phyloP scores from a whole-genome alignment of 2,329 filamentous ascomycete species.

The Seiridium cupressi region DNA sequence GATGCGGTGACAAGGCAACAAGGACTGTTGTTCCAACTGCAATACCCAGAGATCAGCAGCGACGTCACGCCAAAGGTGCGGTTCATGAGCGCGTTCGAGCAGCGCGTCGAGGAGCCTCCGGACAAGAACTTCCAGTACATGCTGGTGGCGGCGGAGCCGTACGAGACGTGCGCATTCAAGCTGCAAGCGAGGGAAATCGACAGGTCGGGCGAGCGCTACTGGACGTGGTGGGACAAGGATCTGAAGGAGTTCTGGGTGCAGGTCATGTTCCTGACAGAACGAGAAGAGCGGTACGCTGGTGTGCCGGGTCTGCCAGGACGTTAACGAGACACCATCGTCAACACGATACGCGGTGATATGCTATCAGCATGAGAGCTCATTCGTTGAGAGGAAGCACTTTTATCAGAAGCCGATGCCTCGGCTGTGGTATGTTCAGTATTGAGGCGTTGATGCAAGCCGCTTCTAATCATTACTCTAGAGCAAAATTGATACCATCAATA shows the following conservation, averaged over 20 bases:
- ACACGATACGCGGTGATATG: no score
- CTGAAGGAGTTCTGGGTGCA: slow-evolving; percentile 97
- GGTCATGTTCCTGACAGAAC: slow-evolving; percentile 97
- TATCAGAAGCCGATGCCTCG: no score
- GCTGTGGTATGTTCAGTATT: no score
- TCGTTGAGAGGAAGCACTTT: no score
- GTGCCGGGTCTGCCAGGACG: slow-evolving; percentile 58
- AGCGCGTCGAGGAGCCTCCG: slow-evolving; percentile 86
- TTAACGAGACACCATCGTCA: neutral
- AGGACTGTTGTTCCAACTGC: slow-evolving; percentile 91
- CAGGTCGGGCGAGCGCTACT: slow-evolving; percentile 81
- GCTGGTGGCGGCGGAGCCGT: slow-evolving; percentile 91
- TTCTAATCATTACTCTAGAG: no score
- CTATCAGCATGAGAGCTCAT: no score
- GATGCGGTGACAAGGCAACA: slow-evolving; percentile 87
- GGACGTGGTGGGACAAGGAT: slow-evolving; percentile 93
- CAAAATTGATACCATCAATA: no score
- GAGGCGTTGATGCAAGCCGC: no score
- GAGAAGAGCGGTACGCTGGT: slow-evolving; percentile 81
- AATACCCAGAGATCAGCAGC: slow-evolving; percentile 85
- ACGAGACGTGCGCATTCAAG: slow-evolving; percentile 97
- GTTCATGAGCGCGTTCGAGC: slow-evolving; percentile 97
- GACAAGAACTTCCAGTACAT: slow-evolving; percentile 95
- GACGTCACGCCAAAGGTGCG: slow-evolving; percentile 79
- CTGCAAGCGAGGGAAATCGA: slow-evolving; percentile 92